These are phyloP conservation scores for Epichloe brachyelytri DNA, from an alignment of 2,329 filamentous ascomycete species.

Conservation along the genomic window DNA sequence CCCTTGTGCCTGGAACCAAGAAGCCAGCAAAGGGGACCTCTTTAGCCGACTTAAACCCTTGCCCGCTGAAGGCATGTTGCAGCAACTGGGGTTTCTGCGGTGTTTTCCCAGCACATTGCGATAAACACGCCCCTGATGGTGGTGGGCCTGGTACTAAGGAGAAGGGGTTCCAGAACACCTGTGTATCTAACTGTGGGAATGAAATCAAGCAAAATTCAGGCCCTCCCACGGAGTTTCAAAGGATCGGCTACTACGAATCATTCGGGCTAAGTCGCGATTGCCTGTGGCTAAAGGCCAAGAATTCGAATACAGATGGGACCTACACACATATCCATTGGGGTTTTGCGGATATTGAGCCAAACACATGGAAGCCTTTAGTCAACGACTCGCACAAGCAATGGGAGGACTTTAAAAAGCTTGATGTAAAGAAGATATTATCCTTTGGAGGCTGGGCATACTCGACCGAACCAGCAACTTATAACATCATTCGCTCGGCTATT, in stretches of 20 bases:
- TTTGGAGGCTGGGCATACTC: conserved; percentile 18
- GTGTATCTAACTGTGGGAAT: conserved; percentile 15
- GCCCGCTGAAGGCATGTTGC: conserved; percentile 11
- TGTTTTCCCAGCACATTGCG: conserved; percentile 2
- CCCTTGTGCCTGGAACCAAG: conserved; percentile 12
- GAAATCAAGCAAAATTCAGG: conserved; percentile 6
- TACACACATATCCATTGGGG: conserved; percentile 13
- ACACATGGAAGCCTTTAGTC: conserved; percentile 2
- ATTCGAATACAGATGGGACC: neutral
- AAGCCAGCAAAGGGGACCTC: conserved; percentile 4
- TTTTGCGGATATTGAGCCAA: conserved; percentile 15
- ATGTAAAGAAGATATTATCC: conserved; percentile 15
- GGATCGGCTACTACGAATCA: conserved; percentile 13
- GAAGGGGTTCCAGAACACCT: conserved; percentile 7
- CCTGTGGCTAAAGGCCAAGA: neutral
- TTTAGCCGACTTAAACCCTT: conserved; percentile 16
- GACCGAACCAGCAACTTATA: conserved; percentile 10
- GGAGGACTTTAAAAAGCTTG: conserved; percentile 9
- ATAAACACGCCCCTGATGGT: neutral
- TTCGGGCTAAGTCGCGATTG: conserved; percentile 6
- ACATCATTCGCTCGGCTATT: conserved; percentile 12
- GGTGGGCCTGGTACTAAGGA: conserved; percentile 8
- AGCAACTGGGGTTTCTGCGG: conserved; percentile 5
- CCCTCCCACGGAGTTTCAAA: conserved; percentile 4
- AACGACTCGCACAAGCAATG: neutral